Base-by-base conservation (phyloP, 2,329 filamentous ascomycete species). In the Pestalotiopsis sp. region DNA sequence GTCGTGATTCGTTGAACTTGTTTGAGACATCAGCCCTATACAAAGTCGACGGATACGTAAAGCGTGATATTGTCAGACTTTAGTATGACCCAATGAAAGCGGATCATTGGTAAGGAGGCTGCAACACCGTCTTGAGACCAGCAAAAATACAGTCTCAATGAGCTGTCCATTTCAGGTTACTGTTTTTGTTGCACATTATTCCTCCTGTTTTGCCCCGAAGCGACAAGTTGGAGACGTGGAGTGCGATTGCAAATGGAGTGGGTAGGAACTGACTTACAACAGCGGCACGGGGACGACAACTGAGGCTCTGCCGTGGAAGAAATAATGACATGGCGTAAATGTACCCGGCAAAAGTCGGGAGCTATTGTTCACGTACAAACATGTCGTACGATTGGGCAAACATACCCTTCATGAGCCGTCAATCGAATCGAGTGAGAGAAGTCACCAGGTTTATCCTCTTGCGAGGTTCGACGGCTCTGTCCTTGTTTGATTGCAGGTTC, bases 401-500 rank as follows among this genome's bases (percentile, higher is more conserved):
- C 56, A 67, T 70, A 6, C 71, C 77, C 4, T 64, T 75, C 79
- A 83, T 86, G 40, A 74, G 75, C 1, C 78, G 75, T 0, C 84
- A 89, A 66, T 85, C 86, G 0, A 82, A 88, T 35, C 84, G 92
- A 4, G 86, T 92, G 3, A 82, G 85, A 69, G 92, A 94, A 72
- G 84, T 87, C 0, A 80, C 92, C 92, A 3, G 92, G 93, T 65
- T 89, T 90, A 83, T 83, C 11, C 86, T 82, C 67, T 78, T 92
- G 10, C 81, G 85, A 24, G 84, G 82, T 52, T 77, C 85, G 3
- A 7, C 57, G 17, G 30, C 22, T 1, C 13, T 4, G 0, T 44
- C 38, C 3, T 58, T 66, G 1, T 87, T 84, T 68, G 91, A 94
- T 73, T 83, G 9, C 66, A 58, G 3, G 3, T 80, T 74, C 73